Evolutionary conservation across 2,329 filamentous ascomycete genomes (phyloP).

Genomic region (Leptographium galeiforme): DNA sequence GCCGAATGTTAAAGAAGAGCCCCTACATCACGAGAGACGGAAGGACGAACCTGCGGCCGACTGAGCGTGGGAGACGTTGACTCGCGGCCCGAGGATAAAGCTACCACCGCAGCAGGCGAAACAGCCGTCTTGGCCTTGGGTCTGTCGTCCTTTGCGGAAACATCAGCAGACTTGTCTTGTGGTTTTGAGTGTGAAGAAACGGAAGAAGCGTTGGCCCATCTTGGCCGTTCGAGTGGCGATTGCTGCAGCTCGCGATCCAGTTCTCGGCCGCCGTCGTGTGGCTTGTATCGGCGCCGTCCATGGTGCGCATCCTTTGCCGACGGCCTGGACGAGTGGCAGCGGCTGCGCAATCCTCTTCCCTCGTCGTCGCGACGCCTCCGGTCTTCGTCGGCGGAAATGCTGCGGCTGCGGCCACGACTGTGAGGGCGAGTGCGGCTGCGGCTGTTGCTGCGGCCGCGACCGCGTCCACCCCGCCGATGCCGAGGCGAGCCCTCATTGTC

Average conservation of each 20-base stretch:
- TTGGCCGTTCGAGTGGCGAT: conserved; percentile 17
- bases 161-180: conserved; percentile 44
- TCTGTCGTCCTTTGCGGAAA: conserved; percentile 33
- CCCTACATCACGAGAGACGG: background rate
- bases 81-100: background rate
- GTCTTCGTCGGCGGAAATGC: conserved; percentile 5
- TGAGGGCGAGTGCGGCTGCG: too few species aligned
- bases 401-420: conserved; percentile 12
- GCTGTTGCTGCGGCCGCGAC: conserved; percentile 11
- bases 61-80: conserved; percentile 5
- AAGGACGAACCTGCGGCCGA: conserved; percentile 17
- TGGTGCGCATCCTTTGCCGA: background rate
- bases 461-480: conserved; percentile 12
- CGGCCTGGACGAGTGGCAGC: background rate
- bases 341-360: background rate
- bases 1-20: background rate
- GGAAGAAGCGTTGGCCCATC: conserved; percentile 35
- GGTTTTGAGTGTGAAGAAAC: conserved; percentile 35
- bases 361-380: background rate
- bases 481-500: conserved; percentile 6
- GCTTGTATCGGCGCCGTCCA: background rate
- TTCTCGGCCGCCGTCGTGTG: background rate
- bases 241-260: background rate
- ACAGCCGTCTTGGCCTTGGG: conserved; percentile 13
- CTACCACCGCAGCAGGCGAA: background rate